phyloP scores from a whole-genome alignment of 1,284 basidiomycete species.

The Papiliotrema flavescens region DNA sequence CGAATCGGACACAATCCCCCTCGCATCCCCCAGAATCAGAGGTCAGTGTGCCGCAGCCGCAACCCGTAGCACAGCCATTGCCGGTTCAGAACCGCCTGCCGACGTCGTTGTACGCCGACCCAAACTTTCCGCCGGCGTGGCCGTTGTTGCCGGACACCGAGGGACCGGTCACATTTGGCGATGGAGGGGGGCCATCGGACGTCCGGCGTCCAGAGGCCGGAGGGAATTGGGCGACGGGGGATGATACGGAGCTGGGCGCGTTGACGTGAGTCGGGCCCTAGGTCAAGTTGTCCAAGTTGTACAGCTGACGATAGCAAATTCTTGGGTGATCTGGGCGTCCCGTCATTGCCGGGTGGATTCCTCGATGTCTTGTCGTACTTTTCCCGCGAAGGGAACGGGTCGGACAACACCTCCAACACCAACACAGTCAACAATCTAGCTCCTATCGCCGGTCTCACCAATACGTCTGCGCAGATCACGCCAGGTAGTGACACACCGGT shows the following conservation, averaged over 20 bases:
- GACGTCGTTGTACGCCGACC: constrained; percentile 24
- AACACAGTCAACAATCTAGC: constrained; percentile 4
- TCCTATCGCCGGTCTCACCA: not conserved
- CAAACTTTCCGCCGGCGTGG: constrained; percentile 36
- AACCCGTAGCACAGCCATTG: not conserved
- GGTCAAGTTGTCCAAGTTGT: not conserved
- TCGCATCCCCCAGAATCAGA: not conserved
- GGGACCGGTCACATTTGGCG: constrained; percentile 13
- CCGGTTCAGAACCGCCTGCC: constrained; percentile 4
- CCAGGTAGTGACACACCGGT: not conserved
- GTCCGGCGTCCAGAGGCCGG: constrained; percentile 8
- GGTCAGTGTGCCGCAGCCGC: not conserved
- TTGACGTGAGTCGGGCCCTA: constrained; percentile 20
- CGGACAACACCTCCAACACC: constrained; percentile 9
- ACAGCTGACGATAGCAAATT: constrained; percentile 31
- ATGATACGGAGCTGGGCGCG: constrained; percentile 34
- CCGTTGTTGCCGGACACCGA: constrained; percentile 33
- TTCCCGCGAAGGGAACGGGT: constrained; percentile 12
- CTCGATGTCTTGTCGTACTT: constrained; percentile 38
- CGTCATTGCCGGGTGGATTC: constrained; percentile 42
- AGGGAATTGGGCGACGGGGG: constrained; percentile 9
- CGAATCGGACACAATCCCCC: constrained; percentile 19
- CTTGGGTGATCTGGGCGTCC: constrained; percentile 44
- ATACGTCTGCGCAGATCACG: not conserved
- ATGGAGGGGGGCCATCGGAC: constrained; percentile 4